Evolutionary conservation across 176 grass and related monocot genomes (phyloP).

Genomic region (Oryza glumipatula): DNA sequence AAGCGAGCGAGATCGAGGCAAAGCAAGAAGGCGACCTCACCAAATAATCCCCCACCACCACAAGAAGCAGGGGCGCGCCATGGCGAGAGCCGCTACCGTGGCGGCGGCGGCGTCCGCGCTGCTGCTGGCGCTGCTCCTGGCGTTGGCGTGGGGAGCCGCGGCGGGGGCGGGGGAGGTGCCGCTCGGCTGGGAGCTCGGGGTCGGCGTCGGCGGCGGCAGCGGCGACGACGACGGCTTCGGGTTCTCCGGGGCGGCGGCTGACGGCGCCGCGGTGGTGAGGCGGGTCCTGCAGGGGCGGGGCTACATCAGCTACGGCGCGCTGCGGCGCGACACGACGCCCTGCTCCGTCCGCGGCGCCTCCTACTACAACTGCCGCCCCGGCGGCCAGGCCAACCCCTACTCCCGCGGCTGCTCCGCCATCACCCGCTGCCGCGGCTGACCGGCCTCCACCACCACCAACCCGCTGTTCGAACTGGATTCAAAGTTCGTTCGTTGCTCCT

Average conservation of each 20-base stretch:
- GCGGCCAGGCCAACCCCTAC: conserved; percentile 67
- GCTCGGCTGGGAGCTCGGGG: neutral
- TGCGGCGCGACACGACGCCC: conserved; percentile 32
- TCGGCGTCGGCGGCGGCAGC: neutral
- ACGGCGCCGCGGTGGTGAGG: neutral
- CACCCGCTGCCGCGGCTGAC: conserved; percentile 66
- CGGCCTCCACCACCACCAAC: neutral
- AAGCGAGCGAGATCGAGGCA: neutral
- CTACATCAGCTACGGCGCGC: neutral
- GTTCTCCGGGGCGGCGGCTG: neutral
- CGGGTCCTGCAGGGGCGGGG: neutral
- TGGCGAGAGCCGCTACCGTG: neutral
- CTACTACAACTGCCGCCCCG: conserved; percentile 87
- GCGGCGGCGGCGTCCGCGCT: neutral
- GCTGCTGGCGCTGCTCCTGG: neutral
- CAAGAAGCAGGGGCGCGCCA: neutral
- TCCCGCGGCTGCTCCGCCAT: conserved; percentile 63
- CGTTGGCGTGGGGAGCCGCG: neutral
- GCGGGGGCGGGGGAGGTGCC: neutral
- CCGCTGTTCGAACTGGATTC: neutral
- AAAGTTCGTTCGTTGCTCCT: neutral
- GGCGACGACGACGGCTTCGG: neutral
- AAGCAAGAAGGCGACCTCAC: no score
- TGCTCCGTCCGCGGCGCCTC: conserved; percentile 75
- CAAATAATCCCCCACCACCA: neutral